Percentiles rank a stretch among this genome's conserved stretches.
phyloP scores from a whole-genome alignment of 257 asterid genomes.

The Craterostigma plantagineum region DNA sequence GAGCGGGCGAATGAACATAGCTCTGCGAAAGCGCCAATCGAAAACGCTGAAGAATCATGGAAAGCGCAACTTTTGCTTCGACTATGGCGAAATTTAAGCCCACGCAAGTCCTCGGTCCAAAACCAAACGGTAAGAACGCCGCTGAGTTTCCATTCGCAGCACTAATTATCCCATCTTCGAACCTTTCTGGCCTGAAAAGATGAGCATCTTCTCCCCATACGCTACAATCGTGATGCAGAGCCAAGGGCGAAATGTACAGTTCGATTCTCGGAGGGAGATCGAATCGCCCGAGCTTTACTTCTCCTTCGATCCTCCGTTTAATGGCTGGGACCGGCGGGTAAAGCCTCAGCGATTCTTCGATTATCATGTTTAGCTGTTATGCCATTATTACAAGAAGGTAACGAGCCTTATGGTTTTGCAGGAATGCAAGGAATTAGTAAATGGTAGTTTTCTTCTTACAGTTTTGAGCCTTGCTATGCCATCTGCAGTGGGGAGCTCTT shows the following conservation, averaged over 20 bases:
- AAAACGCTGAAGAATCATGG: slow-evolving; percentile 49
- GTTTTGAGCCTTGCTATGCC: slow-evolving; percentile 28
- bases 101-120: slow-evolving; percentile 52
- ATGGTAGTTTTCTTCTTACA: slow-evolving; percentile 16
- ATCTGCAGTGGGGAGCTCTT: slow-evolving; percentile 22
- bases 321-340: slow-evolving; percentile 53
- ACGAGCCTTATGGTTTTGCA: no score
- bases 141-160: slow-evolving; percentile 31
- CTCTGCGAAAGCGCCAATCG: slow-evolving; percentile 25
- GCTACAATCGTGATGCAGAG: slow-evolving; percentile 38
- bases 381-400: background rate
- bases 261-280: slow-evolving; percentile 26
- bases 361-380: slow-evolving; percentile 34
- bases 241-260: slow-evolving; percentile 33
- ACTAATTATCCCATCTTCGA: slow-evolving; percentile 18
- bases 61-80: slow-evolving; percentile 38
- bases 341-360: slow-evolving; percentile 44
- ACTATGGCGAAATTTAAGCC: slow-evolving; percentile 38
- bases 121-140: slow-evolving; percentile 39
- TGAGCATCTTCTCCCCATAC: slow-evolving; percentile 60
- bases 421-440: no score
- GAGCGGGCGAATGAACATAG: slow-evolving; percentile 41
- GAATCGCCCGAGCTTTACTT: slow-evolving; percentile 23
- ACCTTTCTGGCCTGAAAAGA: slow-evolving; percentile 39
- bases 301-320: slow-evolving; percentile 21